These are phyloP conservation scores for Suillus decipiens DNA, from an alignment of 768 basidiomycete species.

Conservation along the genomic window DNA sequence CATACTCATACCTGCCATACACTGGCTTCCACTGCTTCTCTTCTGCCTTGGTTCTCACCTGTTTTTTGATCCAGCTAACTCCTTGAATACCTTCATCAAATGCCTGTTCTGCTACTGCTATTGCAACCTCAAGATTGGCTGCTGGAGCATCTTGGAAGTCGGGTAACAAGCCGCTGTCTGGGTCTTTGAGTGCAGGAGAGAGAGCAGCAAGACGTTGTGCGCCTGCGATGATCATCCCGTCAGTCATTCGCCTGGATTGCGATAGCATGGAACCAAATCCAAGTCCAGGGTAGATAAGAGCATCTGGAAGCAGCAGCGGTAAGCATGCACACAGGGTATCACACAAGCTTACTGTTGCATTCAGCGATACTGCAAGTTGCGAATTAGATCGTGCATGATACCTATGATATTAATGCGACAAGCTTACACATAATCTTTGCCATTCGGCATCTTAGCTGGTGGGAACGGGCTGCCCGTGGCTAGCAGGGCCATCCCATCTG, in stretches of 20 bases:
- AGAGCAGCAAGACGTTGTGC: constrained; percentile 73
- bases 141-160: constrained; percentile 72
- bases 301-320: constrained; percentile 41
- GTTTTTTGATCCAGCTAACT: constrained; percentile 58
- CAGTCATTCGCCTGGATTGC: constrained; percentile 63
- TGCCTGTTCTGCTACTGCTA: constrained; percentile 80
- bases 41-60: constrained; percentile 52
- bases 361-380: constrained; percentile 59
- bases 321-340: not conserved
- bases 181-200: constrained; percentile 72
- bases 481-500: constrained; percentile 73
- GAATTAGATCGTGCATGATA: constrained; percentile 10
- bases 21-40: constrained; percentile 63
- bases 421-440: constrained; percentile 66
- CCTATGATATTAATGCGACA: too few relatives aligned
- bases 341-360: constrained; percentile 57
- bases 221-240: constrained; percentile 88
- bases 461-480: constrained; percentile 88
- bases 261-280: constrained; percentile 79
- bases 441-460: constrained; percentile 63
- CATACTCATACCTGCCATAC: constrained; percentile 67
- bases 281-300: constrained; percentile 83
- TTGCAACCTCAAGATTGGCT: constrained; percentile 79
- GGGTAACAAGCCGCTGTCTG: constrained; percentile 71
- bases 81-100: constrained; percentile 68